These are phyloP conservation scores for Tolypocladium tropicale DNA, from an alignment of 2,329 filamentous ascomycete genomes.

Conservation along the genomic window DNA sequence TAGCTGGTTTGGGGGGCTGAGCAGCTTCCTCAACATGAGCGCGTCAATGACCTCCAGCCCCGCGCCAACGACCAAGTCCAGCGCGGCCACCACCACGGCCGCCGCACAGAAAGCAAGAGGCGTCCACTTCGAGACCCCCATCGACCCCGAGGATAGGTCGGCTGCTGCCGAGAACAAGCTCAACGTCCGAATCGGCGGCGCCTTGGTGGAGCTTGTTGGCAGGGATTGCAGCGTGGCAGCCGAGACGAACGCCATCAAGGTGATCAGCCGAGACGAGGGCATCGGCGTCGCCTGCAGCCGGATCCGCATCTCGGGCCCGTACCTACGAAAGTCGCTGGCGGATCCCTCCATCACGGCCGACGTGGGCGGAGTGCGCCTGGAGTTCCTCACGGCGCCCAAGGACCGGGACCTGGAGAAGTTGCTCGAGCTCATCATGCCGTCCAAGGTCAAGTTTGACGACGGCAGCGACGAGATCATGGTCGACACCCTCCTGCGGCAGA, in stretches of 20 bases:
- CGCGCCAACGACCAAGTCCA: conserved; percentile 33
- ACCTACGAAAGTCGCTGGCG: conserved; percentile 38
- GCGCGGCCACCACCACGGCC: conserved; percentile 21
- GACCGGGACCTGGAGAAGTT: conserved; percentile 74
- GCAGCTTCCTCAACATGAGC: conserved; percentile 80
- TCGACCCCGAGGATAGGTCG: conserved; percentile 36
- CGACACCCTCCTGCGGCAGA: conserved; percentile 78
- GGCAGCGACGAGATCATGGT: conserved; percentile 90
- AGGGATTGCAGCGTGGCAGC: conserved; percentile 64
- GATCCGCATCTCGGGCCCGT: conserved; percentile 65
- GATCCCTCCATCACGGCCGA: conserved; percentile 53
- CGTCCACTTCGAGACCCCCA: conserved; percentile 47
- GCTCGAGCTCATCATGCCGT: conserved; percentile 79
- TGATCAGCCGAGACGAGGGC: conserved; percentile 64
- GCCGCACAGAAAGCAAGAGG: conserved; percentile 39
- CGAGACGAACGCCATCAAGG: conserved; percentile 72
- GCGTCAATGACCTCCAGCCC: conserved; percentile 70
- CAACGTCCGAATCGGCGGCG: conserved; percentile 66
- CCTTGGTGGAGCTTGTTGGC: conserved; percentile 67
- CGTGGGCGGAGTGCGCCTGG: conserved; percentile 56
- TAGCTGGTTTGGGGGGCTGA: conserved; percentile 81
- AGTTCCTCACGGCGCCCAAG: conserved; percentile 63
- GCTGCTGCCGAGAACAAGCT: conserved; percentile 51
- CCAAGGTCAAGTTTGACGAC: conserved; percentile 77
- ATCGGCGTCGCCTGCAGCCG: conserved; percentile 66